phyloP scores from a whole-genome alignment of 169 alveolate species.

The Eimeria praecox region DNA sequence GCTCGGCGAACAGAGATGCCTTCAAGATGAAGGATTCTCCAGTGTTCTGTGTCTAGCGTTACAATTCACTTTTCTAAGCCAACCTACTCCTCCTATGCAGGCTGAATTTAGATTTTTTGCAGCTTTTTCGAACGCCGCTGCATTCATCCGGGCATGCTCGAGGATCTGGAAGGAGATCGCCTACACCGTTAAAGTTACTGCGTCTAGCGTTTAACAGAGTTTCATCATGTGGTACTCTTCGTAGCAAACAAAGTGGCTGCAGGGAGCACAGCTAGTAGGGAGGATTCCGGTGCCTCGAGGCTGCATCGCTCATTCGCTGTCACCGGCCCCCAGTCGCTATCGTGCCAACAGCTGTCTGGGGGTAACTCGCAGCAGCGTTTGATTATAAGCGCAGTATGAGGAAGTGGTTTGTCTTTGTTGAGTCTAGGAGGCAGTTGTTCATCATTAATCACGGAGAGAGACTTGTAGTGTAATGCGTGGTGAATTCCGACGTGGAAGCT shows the following conservation, averaged over 20 bases:
- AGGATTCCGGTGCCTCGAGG: conserved; percentile 18
- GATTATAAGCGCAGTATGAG: not conserved
- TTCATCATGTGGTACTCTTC: not conserved
- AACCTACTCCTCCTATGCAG: not conserved
- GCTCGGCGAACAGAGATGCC: conserved; percentile 40
- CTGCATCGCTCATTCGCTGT: conserved; percentile 37
- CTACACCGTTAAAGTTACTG: not conserved
- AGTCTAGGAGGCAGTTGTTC: not conserved
- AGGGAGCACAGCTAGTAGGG: conserved; percentile 30
- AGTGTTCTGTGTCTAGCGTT: conserved; percentile 16
- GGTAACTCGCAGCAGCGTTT: not conserved
- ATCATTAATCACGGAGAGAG: not conserved
- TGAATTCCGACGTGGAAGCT: not conserved
- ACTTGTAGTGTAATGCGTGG: not conserved
- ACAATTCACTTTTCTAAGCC: not conserved
- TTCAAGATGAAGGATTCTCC: conserved; percentile 15
- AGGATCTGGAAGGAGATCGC: conserved; percentile 21
- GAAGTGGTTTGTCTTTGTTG: not conserved
- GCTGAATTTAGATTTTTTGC: not conserved
- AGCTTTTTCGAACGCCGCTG: not conserved
- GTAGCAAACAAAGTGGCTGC: not conserved
- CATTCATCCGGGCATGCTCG: conserved; percentile 25
- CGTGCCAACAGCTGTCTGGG: conserved; percentile 45
- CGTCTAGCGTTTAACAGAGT: not conserved
- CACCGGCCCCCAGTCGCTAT: conserved; percentile 37